phyloP scores from a whole-genome alignment of 306 rosid species.

The Luffa acutangula region DNA sequence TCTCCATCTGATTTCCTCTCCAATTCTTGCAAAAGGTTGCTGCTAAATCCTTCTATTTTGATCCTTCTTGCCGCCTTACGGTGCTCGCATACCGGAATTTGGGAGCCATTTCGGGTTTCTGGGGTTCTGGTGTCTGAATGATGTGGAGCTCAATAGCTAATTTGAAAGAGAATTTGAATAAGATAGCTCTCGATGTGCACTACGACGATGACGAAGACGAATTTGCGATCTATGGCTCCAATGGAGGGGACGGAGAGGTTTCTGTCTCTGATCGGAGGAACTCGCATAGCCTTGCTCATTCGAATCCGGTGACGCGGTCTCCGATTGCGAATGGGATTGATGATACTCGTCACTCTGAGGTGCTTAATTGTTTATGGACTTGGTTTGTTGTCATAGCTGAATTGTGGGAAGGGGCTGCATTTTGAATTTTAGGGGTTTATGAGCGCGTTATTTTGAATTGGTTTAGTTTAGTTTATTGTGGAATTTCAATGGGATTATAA shows the following conservation, averaged over 20 bases:
- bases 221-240: conserved; percentile 28
- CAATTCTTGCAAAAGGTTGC: not conserved
- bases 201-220: conserved; percentile 46
- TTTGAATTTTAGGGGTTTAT: conserved; percentile 8
- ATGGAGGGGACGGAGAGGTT: conserved; percentile 13
- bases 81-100: not conserved
- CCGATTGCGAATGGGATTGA: conserved; percentile 45
- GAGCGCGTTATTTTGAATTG: not conserved
- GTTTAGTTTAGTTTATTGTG: not conserved
- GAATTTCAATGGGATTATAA: not conserved
- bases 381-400: not conserved
- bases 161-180: conserved; percentile 74
- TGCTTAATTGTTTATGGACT: conserved; percentile 4
- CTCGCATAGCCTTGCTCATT: conserved; percentile 48
- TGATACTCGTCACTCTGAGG: conserved; percentile 44
- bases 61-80: not conserved
- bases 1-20: not conserved
- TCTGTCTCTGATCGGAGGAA: conserved; percentile 63
- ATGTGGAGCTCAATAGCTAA: conserved; percentile 86
- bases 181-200: conserved; percentile 85
- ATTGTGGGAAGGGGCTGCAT: not conserved
- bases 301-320: conserved; percentile 33
- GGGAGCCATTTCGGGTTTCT: not conserved
- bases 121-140: conserved; percentile 15
- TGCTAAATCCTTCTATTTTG: not conserved